Evolutionary conservation across 2,329 filamentous ascomycete species (phyloP), one percentile per base, ranked within the genome.

Genomic region (Aspergillus candidus): DNA sequence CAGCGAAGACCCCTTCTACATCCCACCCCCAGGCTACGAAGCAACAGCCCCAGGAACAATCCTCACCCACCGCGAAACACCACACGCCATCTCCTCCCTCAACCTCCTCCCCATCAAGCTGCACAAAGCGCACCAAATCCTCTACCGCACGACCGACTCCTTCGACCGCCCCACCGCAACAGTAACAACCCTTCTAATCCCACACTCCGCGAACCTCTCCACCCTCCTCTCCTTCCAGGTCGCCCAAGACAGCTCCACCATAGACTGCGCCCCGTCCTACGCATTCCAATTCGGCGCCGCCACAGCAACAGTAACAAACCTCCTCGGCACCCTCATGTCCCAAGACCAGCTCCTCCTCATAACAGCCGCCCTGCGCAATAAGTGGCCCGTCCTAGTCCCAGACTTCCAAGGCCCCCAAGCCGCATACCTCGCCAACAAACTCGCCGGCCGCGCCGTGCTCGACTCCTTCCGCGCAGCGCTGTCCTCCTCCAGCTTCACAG

Each of bases 341-440:
- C 22, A 27, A 10, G 10, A 27, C 22, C 22, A 27, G 22, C 22
- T 27, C 22, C 22, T 27, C 22, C 22, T 27, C 22, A 27, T 27
- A 27, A 27, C 22, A 4, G 22, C 22, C 22, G 22, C 22, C 22
- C 22, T 27, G 2, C 22, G 8, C 22, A 27, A 27, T 6, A 10
- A 7, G 4, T 27, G 22, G 22, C 59, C 62, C 3, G 61, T 74
- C 2, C 56, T 57, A 12, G 22, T 69, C 11, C 70, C 71, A 0
- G 72, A 75, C 50, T 70, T 64, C 36, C 64, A 71, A 44, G 68
- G 68, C 1, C 66, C 66, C 1, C 49, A 53, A 12, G 69, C 67
- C 1, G 58, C 63, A 7, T 73, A 69, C 46, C 52, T 59, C 0
- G 63, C 63, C 0, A 67, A 68, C 3, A 55, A 66, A 2, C 55